Evolutionary conservation across 352 stramenopile species (phyloP).

Genomic region (Plasmopara muralis): DNA sequence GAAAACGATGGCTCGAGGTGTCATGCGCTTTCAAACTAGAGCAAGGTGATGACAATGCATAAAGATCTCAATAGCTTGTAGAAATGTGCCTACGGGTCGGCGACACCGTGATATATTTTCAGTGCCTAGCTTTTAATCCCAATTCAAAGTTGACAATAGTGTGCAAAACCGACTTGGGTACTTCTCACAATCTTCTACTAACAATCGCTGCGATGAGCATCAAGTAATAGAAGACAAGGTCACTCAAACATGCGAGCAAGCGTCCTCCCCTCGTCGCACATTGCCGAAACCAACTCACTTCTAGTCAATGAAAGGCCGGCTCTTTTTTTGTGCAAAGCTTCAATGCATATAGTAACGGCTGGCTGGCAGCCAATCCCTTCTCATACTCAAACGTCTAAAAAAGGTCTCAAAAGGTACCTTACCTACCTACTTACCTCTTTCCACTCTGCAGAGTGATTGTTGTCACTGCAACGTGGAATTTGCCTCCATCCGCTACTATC

Average conservation of each 20-base stretch:
- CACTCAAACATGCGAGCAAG: conserved; percentile 7
- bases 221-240: conserved; percentile 7
- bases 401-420: not conserved
- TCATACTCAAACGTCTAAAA: conserved; percentile 9
- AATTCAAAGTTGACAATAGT: not conserved
- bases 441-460: not conserved
- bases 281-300: conserved; percentile 9
- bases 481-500: conserved; percentile 15
- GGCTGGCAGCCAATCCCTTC: conserved; percentile 19
- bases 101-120: no score
- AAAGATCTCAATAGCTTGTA: no score
- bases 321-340: conserved; percentile 23
- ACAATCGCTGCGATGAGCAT: not conserved
- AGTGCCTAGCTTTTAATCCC: not conserved
- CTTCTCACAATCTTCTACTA: no score
- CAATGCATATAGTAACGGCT: conserved; percentile 21
- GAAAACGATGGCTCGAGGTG: no score
- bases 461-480: conserved; percentile 15
- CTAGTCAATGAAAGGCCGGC: conserved; percentile 4
- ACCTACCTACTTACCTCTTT: no score
- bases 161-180: conserved; percentile 5
- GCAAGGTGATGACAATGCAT: no score
- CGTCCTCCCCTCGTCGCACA: conserved; percentile 10
- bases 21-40: no score
- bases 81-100: no score